Percentiles rank a stretch among this genome's conserved stretches.
Conservation (phyloP, 2,329 filamentous ascomycete species). For the Microdochium trichocladiopsis region DNA sequence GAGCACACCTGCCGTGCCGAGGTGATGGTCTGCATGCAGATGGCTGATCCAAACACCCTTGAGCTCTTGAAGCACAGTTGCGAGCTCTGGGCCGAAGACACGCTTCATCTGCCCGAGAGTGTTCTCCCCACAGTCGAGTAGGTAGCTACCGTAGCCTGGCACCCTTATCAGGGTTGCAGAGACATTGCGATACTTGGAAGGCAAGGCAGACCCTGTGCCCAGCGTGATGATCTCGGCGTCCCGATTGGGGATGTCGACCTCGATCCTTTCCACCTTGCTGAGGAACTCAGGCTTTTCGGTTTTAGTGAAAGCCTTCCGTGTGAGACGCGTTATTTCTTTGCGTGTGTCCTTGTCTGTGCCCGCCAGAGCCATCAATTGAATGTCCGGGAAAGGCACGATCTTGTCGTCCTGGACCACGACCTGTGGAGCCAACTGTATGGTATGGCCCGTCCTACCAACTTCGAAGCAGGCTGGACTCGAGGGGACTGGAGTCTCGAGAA, state of each 20-base stretch:
- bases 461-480: slow-evolving; percentile 19
- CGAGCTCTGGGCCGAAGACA: slow-evolving; percentile 56
- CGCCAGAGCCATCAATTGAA: slow-evolving; percentile 31
- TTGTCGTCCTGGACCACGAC: slow-evolving; percentile 37
- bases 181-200: slow-evolving; percentile 93
- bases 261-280: slow-evolving; percentile 39
- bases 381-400: slow-evolving; percentile 41
- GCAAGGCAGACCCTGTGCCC: slow-evolving; percentile 83
- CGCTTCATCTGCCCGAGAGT: slow-evolving; percentile 83
- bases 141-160: slow-evolving; percentile 78
- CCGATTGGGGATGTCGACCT: slow-evolving; percentile 61
- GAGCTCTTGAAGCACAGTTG: slow-evolving; percentile 72
- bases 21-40: slow-evolving; percentile 91
- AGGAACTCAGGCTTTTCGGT: slow-evolving; percentile 37
- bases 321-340: slow-evolving; percentile 13
- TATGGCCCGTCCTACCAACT: slow-evolving; percentile 35
- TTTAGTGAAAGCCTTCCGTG: slow-evolving; percentile 16
- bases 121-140: slow-evolving; percentile 89
- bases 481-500: slow-evolving; percentile 9
- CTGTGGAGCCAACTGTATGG: slow-evolving; percentile 38
- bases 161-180: slow-evolving; percentile 80
- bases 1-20: slow-evolving; percentile 77
- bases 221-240: slow-evolving; percentile 81
- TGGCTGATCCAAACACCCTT: slow-evolving; percentile 90
- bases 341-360: slow-evolving; percentile 41